These are phyloP conservation scores for Chamaecrista fasciculata DNA, from an alignment of 306 rosid species.

Conservation along the genomic window DNA sequence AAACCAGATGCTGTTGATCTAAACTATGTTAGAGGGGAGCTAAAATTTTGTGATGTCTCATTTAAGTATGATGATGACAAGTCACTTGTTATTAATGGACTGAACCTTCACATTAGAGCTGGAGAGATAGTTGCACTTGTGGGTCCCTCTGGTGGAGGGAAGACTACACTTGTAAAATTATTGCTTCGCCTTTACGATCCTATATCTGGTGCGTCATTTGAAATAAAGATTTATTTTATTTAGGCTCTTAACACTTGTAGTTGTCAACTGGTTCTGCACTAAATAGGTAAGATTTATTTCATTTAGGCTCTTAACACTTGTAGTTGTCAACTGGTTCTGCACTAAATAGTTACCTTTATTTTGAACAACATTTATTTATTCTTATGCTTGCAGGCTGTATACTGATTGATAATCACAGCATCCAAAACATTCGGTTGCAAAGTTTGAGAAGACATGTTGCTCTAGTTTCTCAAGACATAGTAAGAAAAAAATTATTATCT, in stretches of 20 bases:
- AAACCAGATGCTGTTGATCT: constrained; percentile 62
- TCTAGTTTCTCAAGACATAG: constrained; percentile 89
- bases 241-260: constrained; percentile 1
- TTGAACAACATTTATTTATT: constrained; percentile 15
- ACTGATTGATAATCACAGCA: constrained; percentile 60
- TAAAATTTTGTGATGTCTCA: constrained; percentile 68
- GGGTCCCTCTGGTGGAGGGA: constrained; percentile 98
- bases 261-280: constrained; percentile 9
- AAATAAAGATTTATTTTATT: neutral
- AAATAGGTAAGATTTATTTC: no score
- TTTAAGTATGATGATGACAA: constrained; percentile 55
- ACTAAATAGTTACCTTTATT: neutral
- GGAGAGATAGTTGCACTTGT: constrained; percentile 92
- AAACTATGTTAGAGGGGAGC: constrained; percentile 58
- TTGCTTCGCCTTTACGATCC: constrained; percentile 92
- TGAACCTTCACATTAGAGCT: constrained; percentile 67
- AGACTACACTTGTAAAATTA: constrained; percentile 76
- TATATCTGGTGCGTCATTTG: constrained; percentile 53
- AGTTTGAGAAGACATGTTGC: constrained; percentile 76
- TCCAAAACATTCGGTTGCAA: constrained; percentile 46
- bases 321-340: constrained; percentile 11
- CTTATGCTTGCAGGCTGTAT: constrained; percentile 53
- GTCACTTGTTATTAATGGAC: constrained; percentile 59
- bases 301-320: neutral
- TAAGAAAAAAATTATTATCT: constrained; percentile 31